Conservation (phyloP, 179 eudicot genomes). For the Pouteria campechiana region DNA sequence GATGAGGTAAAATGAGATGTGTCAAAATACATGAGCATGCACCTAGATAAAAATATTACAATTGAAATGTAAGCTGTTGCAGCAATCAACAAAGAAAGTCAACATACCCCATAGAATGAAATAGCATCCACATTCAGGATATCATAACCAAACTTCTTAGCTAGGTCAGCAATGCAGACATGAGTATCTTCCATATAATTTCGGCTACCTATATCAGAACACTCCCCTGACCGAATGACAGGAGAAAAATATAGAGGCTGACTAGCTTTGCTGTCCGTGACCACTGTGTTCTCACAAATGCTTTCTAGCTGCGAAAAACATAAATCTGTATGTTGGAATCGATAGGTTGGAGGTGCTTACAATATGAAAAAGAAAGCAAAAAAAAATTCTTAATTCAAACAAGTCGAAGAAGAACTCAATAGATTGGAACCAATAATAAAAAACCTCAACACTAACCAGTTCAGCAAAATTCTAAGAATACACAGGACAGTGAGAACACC, state of each 20-base stretch:
- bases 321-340: no score
- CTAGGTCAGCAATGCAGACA: conserved; percentile 65
- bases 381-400: background rate
- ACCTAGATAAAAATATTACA: no score
- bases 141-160: conserved; percentile 42
- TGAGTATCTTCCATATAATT: conserved; percentile 87
- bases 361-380: background rate
- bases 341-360: background rate
- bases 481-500: no score
- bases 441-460: background rate
- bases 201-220: conserved; percentile 86
- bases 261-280: conserved; percentile 24
- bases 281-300: conserved; percentile 59
- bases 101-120: conserved; percentile 93
- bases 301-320: conserved; percentile 57
- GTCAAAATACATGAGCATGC: no score
- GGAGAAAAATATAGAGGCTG: conserved; percentile 37
- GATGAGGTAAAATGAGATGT: no score
- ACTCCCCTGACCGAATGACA: conserved; percentile 77
- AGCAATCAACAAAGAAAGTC: background rate
- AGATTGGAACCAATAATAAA: background rate
- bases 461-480: background rate
- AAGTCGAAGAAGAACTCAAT: background rate
- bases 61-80: no score
- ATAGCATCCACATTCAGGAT: conserved; percentile 40